These are phyloP conservation scores for Tolypocladium nubicola DNA, from an alignment of 2,329 filamentous ascomycete species.

Conservation along the genomic window DNA sequence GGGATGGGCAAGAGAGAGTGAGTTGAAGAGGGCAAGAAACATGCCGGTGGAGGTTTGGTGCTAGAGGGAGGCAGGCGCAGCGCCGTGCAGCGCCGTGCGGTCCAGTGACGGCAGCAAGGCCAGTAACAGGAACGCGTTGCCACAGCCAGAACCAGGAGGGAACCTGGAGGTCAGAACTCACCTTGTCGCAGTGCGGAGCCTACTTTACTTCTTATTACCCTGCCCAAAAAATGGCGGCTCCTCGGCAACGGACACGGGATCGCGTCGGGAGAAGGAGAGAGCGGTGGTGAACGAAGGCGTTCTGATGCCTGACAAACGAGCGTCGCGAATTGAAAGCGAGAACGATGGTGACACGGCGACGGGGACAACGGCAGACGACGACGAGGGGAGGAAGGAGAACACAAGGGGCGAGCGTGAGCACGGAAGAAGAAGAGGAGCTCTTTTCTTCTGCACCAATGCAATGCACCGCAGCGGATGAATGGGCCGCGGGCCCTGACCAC, in stretches of 20 bases:
- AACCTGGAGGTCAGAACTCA: constrained; percentile 9
- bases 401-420: constrained; percentile 10
- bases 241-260: background rate
- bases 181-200: background rate
- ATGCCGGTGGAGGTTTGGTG: background rate
- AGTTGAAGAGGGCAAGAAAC: background rate
- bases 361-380: constrained; percentile 14
- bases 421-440: background rate
- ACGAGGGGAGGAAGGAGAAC: constrained; percentile 14
- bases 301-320: constrained; percentile 25
- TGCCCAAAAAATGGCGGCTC: background rate
- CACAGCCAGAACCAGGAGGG: constrained; percentile 7
- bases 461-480: constrained; percentile 1
- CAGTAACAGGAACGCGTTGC: background rate
- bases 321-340: constrained; percentile 24
- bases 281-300: constrained; percentile 6
- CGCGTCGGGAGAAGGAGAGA: constrained; percentile 6
- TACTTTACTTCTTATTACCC: background rate
- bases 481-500: background rate
- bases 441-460: constrained; percentile 3
- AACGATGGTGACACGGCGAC: constrained; percentile 14
- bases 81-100: background rate
- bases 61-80: background rate
- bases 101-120: background rate
- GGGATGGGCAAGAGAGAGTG: background rate